These are phyloP conservation scores for Yarrowia hollandica DNA, from an alignment of 805 yeast species.

Conservation along the genomic window DNA sequence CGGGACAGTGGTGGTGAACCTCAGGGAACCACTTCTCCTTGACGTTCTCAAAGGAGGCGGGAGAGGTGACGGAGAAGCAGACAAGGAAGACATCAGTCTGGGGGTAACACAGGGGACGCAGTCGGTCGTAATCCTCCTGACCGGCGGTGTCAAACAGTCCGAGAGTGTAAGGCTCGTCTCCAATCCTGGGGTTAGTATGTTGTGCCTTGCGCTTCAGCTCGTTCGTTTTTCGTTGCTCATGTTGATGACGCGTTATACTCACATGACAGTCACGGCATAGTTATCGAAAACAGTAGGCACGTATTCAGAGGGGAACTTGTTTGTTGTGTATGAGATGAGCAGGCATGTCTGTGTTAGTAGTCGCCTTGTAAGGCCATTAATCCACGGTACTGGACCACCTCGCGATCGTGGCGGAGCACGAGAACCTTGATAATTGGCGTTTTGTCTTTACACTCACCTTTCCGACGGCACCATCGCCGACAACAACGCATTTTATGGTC, in stretches of 20 bases:
- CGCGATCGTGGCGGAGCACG: slow-evolving; percentile 9
- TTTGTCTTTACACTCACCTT: slow-evolving; percentile 47
- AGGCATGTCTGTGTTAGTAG: slow-evolving; percentile 64
- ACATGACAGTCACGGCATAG: slow-evolving; percentile 46
- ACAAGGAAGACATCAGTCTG: slow-evolving; percentile 95
- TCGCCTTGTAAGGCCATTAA: background rate
- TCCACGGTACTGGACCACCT: background rate
- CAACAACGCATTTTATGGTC: slow-evolving; percentile 85
- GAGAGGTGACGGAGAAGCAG: slow-evolving; percentile 94
- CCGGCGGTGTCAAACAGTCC: slow-evolving; percentile 99
- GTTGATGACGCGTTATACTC: slow-evolving; percentile 7
- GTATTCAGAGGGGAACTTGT: slow-evolving; percentile 96
- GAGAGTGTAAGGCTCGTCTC: slow-evolving; percentile 95
- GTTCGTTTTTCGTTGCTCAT: background rate
- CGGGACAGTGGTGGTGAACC: slow-evolving; percentile 97
- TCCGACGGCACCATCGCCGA: slow-evolving; percentile 99
- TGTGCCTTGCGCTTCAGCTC: too few species aligned
- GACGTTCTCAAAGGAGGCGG: slow-evolving; percentile 95
- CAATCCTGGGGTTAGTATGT: slow-evolving; percentile 52
- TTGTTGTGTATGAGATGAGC: slow-evolving; percentile 91
- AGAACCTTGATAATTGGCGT: slow-evolving; percentile 15
- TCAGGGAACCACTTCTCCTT: slow-evolving; percentile 99
- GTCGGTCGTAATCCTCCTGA: slow-evolving; percentile 97
- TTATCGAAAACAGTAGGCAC: slow-evolving; percentile 98
- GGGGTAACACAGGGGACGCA: slow-evolving; percentile 95